Conservation (phyloP, 805 yeast species). For the Saccharomycopsis synnaedendra region DNA sequence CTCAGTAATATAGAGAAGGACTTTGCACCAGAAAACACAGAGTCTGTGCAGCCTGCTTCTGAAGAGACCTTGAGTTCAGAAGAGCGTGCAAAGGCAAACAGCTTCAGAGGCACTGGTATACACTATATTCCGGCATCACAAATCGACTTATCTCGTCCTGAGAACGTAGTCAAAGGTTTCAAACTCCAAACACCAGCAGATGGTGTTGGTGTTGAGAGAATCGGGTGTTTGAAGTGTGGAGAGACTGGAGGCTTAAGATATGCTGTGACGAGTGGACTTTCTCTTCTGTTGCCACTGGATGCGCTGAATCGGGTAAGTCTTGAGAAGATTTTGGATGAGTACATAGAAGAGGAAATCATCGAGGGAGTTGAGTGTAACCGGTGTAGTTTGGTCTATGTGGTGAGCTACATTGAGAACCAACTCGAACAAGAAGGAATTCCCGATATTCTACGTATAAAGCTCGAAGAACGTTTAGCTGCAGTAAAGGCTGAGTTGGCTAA, state of each 20-base stretch:
- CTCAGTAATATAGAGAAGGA: slow-evolving; percentile 58
- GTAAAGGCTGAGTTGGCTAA: slow-evolving; percentile 44
- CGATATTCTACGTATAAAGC: slow-evolving; percentile 28
- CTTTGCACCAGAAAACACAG: slow-evolving; percentile 15
- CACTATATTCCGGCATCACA: slow-evolving; percentile 62
- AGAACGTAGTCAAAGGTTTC: slow-evolving; percentile 36
- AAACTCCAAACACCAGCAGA: slow-evolving; percentile 80
- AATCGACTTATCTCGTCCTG: slow-evolving; percentile 46
- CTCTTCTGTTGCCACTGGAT: slow-evolving; percentile 52
- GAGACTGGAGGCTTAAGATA: slow-evolving; percentile 88
- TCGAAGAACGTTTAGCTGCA: slow-evolving; percentile 19
- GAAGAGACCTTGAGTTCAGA: slow-evolving; percentile 17
- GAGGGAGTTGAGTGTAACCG: slow-evolving; percentile 93
- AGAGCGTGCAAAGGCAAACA: slow-evolving; percentile 17
- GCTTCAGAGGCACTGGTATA: slow-evolving; percentile 39
- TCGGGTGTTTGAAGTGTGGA: slow-evolving; percentile 85
- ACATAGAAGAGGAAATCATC: slow-evolving; percentile 74
- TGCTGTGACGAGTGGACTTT: slow-evolving; percentile 64
- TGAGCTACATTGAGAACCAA: slow-evolving; percentile 34
- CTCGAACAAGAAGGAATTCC: slow-evolving; percentile 21
- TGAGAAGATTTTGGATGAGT: slow-evolving; percentile 45
- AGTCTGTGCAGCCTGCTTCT: slow-evolving; percentile 11
- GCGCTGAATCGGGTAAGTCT: slow-evolving; percentile 32
- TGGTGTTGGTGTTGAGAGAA: slow-evolving; percentile 78
- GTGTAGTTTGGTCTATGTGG: slow-evolving; percentile 64